Base-by-base conservation (phyloP, 495 filamentous ascomycete genomes). In the Niebla homalea region DNA sequence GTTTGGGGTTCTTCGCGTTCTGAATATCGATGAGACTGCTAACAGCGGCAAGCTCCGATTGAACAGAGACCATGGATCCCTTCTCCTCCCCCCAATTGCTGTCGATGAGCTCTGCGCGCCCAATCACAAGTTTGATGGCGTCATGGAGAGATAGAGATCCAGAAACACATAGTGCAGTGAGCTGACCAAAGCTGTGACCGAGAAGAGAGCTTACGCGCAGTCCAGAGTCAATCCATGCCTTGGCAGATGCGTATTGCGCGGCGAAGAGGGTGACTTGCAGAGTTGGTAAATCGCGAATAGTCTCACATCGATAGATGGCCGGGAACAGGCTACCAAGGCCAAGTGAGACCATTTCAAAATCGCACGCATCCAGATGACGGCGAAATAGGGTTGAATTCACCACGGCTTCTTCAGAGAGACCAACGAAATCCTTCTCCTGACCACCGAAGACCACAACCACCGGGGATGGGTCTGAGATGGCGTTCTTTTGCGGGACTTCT, bases 131-230 rank as follows among this genome's bases (percentile, higher is more conserved):
- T 5, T 51, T 62, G 8, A 79, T 48, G 0, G 61, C 61, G 48
- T 72, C 66, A 1, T 48, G 3, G 0, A 73, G 51, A 10, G 54
- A 65, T 1, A 73, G 43, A 1, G 49, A 44, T 0, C 64, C 69
- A 14, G 69, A 64, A 0, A 75, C 44, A 43, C 59, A 64, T 0
- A 75, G 43, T 2, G 67, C 71, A 0, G 68, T 70, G 11, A 74
- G 49, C 43, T 75, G 64, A 1, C 70, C 72, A 50, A 76, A 71
- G 56, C 69, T 73, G 50, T 79, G 76, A 3, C 76, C 76, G 10
- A 76, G 57, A 6, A 77, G 58, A 2, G 69, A 62, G 11, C 47
- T 50, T 0, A 68, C 50, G 29, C 55, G 26, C 0, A 69, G 6
- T 0, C 73, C 73, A 46, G 58, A 66, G 22, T 72, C 66, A 0